phyloP scores from a whole-genome alignment of 352 stramenopile species.

The Phytopythium chamaehyphon region DNA sequence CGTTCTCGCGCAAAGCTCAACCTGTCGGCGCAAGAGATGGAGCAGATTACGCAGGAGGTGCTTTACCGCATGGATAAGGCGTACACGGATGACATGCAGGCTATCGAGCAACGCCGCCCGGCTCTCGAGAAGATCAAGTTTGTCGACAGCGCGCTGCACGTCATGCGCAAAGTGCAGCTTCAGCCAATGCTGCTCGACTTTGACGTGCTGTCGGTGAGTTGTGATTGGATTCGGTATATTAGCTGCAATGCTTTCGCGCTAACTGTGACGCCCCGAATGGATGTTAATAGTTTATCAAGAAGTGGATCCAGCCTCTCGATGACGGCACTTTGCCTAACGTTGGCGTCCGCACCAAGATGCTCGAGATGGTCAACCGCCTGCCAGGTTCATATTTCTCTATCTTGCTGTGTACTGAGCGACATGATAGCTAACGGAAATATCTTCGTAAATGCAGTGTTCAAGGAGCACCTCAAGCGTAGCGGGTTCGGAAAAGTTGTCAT shows the following conservation, averaged over 20 bases:
- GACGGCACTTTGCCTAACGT: slow-evolving; percentile 76
- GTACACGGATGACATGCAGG: slow-evolving; percentile 64
- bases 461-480: slow-evolving; percentile 87
- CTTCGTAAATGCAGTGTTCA: slow-evolving; percentile 57
- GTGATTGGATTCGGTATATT: neutral
- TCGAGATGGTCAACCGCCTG: slow-evolving; percentile 75
- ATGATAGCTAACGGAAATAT: neutral
- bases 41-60: slow-evolving; percentile 83
- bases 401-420: neutral
- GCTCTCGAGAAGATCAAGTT: slow-evolving; percentile 88
- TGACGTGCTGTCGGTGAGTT: slow-evolving; percentile 72
- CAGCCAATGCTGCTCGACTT: slow-evolving; percentile 88
- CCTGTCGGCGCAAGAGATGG: slow-evolving; percentile 82
- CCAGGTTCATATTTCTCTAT: slow-evolving; percentile 31
- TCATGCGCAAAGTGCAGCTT: slow-evolving; percentile 80
- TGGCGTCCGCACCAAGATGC: slow-evolving; percentile 83
- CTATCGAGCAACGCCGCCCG: slow-evolving; percentile 50
- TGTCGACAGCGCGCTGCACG: slow-evolving; percentile 59
- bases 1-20: slow-evolving; percentile 67
- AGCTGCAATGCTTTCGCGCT: neutral
- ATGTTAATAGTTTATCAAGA: slow-evolving; percentile 76
- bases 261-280: neutral
- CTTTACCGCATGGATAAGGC: slow-evolving; percentile 89
- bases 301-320: slow-evolving; percentile 86
- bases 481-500: slow-evolving; percentile 88